phyloP scores from a whole-genome alignment of 345 rosid species.

The Citrus reticulata region DNA sequence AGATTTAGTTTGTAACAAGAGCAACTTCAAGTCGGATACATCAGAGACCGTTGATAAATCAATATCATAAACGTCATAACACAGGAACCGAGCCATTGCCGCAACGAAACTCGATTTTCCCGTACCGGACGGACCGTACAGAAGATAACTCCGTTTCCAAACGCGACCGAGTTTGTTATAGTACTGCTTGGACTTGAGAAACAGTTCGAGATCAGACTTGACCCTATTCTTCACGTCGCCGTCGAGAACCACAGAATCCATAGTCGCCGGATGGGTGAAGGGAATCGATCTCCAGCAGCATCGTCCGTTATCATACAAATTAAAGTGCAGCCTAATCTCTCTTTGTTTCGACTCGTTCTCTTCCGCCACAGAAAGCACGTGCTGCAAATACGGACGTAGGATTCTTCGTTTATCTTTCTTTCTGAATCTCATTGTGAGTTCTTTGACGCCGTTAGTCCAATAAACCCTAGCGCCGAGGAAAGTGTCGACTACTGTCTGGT shows the following conservation, averaged over 20 bases:
- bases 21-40: constrained; percentile 50
- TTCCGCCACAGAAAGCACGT: constrained; percentile 41
- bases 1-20: constrained; percentile 43
- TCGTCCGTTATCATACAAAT: constrained; percentile 28
- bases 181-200: constrained; percentile 57
- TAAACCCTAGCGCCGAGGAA: constrained; percentile 52
- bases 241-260: constrained; percentile 63
- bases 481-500: constrained; percentile 37
- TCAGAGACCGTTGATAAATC: constrained; percentile 44
- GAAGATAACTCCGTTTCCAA: constrained; percentile 71
- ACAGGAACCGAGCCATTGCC: constrained; percentile 52
- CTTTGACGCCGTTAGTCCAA: constrained; percentile 29
- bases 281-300: constrained; percentile 46
- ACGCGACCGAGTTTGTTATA: constrained; percentile 58
- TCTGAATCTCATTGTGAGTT: constrained; percentile 43
- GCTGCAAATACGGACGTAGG: constrained; percentile 68
- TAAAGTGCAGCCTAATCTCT: constrained; percentile 40
- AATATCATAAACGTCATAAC: constrained; percentile 55
- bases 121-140: constrained; percentile 59
- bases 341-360: constrained; percentile 39
- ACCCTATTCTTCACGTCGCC: constrained; percentile 45
- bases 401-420: constrained; percentile 53
- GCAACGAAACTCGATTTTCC: constrained; percentile 64
- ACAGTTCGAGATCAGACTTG: constrained; percentile 55
- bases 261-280: constrained; percentile 54